Evolutionary conservation across 345 rosid genomes (phyloP), one percentile per base, ranked within the genome.

Genomic region (Turritis glabra): DNA sequence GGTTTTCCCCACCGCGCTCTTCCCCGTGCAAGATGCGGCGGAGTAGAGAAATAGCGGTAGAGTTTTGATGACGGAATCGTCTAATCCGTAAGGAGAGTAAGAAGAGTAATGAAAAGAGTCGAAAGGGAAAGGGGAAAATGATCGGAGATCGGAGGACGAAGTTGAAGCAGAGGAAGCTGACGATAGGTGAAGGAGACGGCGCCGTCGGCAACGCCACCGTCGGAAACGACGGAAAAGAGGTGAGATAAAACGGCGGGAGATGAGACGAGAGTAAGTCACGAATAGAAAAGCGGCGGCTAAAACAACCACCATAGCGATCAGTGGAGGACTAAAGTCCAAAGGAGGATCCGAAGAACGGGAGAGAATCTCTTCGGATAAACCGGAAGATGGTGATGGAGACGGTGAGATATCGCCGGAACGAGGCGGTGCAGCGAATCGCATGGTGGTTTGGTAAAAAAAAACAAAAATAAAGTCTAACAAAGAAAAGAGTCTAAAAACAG

Each of bases 271-370:
- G 84, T 88, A 90, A 6, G 94, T 87, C 8, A 94, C 90, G 14
- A 87, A 60, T 1, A 91, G 76, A 53, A 94, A 86, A 17, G 97
- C 93, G 7, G 96, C 82, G 9, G 95, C 96, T 11, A 91, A 86
- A 19, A 87, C 90, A 1, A 85, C 95, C 7, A 94, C 89, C 97
- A 94, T 91, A 53, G 90, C 98, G 73, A 94, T 94, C 80, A 94
- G 63, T 7, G 95, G 89, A n/a, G 98, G 96, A 70, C 90, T 94
- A 84, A 91, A 90, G 69, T 89, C 84, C 14, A 94, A 62, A 5
- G 97, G 85, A 14, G 82, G 77, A 64, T 77, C 84, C 6, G 88
- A 73, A 5, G 81, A 64, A n/a, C 64, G 46, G 0, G 83, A 47
- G 15, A 79, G 50, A 67, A 33, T 21, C 40, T 72, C 56, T 18